Evolutionary conservation across 148 eudicot species (phyloP).

Genomic region (Amaranthus hypochondriacus): DNA sequence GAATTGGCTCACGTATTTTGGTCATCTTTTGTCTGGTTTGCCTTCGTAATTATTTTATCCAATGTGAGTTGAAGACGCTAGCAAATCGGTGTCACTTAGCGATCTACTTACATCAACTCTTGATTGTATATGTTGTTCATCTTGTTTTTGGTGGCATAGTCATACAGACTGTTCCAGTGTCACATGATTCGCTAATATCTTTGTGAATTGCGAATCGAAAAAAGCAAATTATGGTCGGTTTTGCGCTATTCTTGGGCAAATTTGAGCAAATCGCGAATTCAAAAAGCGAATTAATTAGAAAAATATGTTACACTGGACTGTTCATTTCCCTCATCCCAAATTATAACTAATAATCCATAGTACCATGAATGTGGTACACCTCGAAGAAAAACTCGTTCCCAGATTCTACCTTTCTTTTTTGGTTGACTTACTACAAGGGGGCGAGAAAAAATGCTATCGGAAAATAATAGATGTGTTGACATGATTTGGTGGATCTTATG

Average conservation of each 20-base stretch:
- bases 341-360: not conserved
- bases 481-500: constrained; percentile 5
- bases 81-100: not conserved
- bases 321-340: not conserved
- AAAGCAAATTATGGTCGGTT: too few relatives aligned
- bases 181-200: too few relatives aligned
- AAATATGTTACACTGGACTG: not conserved
- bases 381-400: not conserved
- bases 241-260: too few relatives aligned
- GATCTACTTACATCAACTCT: not conserved
- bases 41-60: not conserved
- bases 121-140: not conserved
- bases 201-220: too few relatives aligned
- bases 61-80: not conserved
- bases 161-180: not conserved
- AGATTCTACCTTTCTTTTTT: not conserved
- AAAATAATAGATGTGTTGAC: constrained; percentile 6
- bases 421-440: not conserved
- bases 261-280: too few relatives aligned
- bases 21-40: not conserved
- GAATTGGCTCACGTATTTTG: not conserved
- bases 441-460: not conserved
- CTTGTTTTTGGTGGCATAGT: not conserved
- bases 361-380: not conserved
- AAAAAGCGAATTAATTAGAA: too few relatives aligned